Evolutionary conservation across 176 grass and related monocot genomes (phyloP), one percentile per base, ranked within the genome.

Genomic region (Carex scoparia): DNA sequence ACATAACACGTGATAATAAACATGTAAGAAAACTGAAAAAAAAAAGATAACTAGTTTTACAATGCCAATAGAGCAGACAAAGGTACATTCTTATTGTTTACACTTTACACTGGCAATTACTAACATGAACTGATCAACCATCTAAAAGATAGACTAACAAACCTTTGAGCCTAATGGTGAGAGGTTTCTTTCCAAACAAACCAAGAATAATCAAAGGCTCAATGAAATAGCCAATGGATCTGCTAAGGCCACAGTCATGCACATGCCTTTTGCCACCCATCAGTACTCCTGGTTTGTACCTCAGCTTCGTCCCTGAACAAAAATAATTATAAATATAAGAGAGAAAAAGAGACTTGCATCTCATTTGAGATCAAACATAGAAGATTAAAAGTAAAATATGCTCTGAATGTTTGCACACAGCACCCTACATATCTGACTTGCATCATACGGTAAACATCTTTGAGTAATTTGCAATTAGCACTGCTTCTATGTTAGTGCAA

Each of bases 211-310:
- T 79, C 54, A 98, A 82, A 10, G 91, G 91, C 90, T 98, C 93
- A 14, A 98, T 85, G 66, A 98, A 94, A 82, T 94, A 95, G 4
- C 96, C 93, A 18, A 98, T 92, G 12, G 91, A 92, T 12, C 93
- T 86, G 84, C 85, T 88, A 53, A 94, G 70, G 13, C 93, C 91
- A 51, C 96, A 98, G 57, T 98, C 90, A 48, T 98, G 95, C 57
- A 90, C 83, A 12, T 91, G 79, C 65, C 81, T 66, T 83, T 79
- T 95, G 1, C 96, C 91, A 3, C 96, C 96, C 1, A 88, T 32
- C 15, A 98, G 61, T 80, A 88, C 79, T 30, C 96, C 93, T 3
- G 91, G 96, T 79, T 70, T 87, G 86, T 95, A 99, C 76, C 87
- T 74, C 83, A 94, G 77, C 62, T 91, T 95, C 13, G 93, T 98